Base-by-base conservation (phyloP, 2,329 filamentous ascomycete species). In the Penicillium brasilianum region DNA sequence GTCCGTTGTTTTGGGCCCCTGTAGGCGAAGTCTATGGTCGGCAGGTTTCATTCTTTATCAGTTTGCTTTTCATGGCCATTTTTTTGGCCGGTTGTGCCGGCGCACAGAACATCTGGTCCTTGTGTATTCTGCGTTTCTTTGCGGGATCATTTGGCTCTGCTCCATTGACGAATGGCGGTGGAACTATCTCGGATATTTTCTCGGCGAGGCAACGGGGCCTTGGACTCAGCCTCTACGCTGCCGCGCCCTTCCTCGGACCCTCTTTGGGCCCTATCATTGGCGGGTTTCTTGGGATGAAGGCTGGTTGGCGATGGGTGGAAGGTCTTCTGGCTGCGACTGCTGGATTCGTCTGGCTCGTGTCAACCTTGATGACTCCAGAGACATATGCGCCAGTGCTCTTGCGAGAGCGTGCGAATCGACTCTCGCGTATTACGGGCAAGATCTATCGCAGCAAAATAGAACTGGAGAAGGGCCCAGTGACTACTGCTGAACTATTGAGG, bases 361-460 rank as follows among this genome's bases (percentile, higher is more conserved):
- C 46, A 20, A 56, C 58, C 2, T 14, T 60, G 16, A 25, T 56
- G 8, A 55, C 59, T 48, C 60, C 60, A 7, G 60, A 63, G 46
- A 63, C 60, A 2, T 63, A 63, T n/a, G 60, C 37, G 3, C 60
- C 60, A 2, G 57, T 63, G 1, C 49, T 63, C 13, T 48, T 63
- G 4, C 34, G 48, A 44, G 20, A 43, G 39, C 34, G 57, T n/a
- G 57, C 57, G 6, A 30, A 20, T 11, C 20, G 18, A 16, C 20
- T 59, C 11, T 59, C 57, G 9, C 22, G 32, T 16, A 22, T 44
- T 2, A 25, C 34, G 18, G 57, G 43, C 7, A 55, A 55, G 11
- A n/a, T 55, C n/a, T 62, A 62, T 25, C 41, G 28, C 48, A 46
- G 22, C 16, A 46, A 46, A 28, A 46, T 46, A 13, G 43, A 43